These are phyloP conservation scores for Sanchytrium tribonematis DNA, from an alignment of 371 early-diverging fungal genomes.

Conservation along the genomic window DNA sequence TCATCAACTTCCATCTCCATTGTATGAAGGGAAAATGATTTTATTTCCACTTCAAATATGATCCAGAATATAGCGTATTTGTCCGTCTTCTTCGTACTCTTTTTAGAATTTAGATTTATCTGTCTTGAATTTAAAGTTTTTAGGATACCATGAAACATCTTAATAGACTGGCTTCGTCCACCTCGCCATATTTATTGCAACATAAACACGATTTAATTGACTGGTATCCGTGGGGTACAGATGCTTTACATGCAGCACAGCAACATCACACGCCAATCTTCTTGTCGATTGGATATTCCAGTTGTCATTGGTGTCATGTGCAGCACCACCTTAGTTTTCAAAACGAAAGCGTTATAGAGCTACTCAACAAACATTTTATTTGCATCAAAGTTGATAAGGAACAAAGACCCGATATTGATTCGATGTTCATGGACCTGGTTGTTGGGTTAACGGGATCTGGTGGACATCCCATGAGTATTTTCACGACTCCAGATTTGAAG, in stretches of 20 bases:
- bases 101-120: too few species aligned
- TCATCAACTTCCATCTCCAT: too few species aligned
- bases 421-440: conserved; percentile 26
- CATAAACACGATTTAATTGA: conserved; percentile 19
- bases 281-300: conserved; percentile 33
- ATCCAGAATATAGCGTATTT: too few species aligned
- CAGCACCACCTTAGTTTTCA: conserved; percentile 38
- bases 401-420: conserved; percentile 33
- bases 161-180: too few species aligned
- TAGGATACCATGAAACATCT: too few species aligned
- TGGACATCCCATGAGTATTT: conserved; percentile 32
- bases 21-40: too few species aligned
- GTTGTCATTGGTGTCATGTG: conserved; percentile 43
- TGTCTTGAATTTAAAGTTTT: too few species aligned
- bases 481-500: conserved; percentile 28
- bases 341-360: conserved; percentile 19
- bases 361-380: conserved; percentile 30
- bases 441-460: conserved; percentile 22
- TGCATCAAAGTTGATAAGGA: conserved; percentile 23
- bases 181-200: conserved; percentile 26
- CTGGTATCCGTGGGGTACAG: conserved; percentile 41
- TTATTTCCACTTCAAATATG: too few species aligned
- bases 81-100: too few species aligned
- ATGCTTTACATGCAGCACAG: conserved; percentile 25
- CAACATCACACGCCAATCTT: conserved; percentile 28